Base-by-base conservation (phyloP, 2,329 filamentous ascomycete species). In the Ascochyta clinopodiicola region DNA sequence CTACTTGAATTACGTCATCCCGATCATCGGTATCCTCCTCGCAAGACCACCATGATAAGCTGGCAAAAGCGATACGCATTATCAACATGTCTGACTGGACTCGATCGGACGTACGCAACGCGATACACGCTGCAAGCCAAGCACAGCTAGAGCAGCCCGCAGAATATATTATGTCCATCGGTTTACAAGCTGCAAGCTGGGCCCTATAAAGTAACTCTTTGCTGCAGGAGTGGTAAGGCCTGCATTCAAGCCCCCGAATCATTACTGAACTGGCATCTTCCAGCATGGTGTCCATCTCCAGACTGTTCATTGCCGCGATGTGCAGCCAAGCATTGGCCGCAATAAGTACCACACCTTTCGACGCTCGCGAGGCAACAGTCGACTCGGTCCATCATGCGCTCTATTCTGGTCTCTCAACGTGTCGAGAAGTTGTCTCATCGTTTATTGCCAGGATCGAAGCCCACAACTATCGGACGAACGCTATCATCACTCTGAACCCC, bases 311-410 rank as follows among this genome's bases (percentile, higher is more conserved):
- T 45, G 52, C 52, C n/a, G 46, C 60, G 3, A 27, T 69, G 31
- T 57, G 55, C 36, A 52, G 51, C 37, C 51, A 58, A 4, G 15
- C 50, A 4, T 19, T 50, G 40, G 50, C 38, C 5, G 32, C 48
- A 9, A 52, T 45, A 10, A 63, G 68, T 55, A 56, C 56, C 44
- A 66, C 81, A 63, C 66, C 69, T 24, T 80, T 86, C 56, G 82
- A 87, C 54, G 72, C 81, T 10, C 75, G 81, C 46, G 85, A 87
- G 73, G 82, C 86, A 2, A 87, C 85, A 0, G 82, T 88, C 54
- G 74, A 81, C 27, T 78, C 78, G 1, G 79, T 86, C 7, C 86
- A 88, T 57, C 74, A 81, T 62, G 80, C 81, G 8, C 77, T 89
- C 8, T 82, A 80, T 64, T 79, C 79, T 21, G 77, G 81, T 9